phyloP scores from a whole-genome alignment of 345 rosid genomes.

The Pelargonium nanum region DNA sequence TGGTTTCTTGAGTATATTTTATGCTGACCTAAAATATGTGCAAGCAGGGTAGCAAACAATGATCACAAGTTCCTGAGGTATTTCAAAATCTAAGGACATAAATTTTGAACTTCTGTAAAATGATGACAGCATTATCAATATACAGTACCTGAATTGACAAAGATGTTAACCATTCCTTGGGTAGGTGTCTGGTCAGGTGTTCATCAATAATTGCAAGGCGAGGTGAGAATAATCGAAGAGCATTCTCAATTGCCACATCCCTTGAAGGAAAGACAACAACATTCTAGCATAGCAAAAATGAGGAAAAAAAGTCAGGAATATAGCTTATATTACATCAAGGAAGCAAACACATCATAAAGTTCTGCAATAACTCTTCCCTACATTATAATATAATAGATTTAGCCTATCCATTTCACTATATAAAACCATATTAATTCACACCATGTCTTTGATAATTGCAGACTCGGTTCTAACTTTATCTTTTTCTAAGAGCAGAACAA shows the following conservation, averaged over 20 bases:
- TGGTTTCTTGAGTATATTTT: neutral
- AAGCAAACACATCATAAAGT: neutral
- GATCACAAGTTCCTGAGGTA: neutral
- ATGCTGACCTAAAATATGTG: neutral
- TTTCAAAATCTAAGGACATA: neutral
- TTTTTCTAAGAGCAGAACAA: neutral
- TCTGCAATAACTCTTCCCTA: neutral
- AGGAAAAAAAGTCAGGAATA: conserved; percentile 16
- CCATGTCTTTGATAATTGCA: neutral
- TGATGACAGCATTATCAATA: neutral
- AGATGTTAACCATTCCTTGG: conserved; percentile 80
- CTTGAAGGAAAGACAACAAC: conserved; percentile 85
- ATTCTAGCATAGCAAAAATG: conserved; percentile 42
- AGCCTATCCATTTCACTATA: neutral
- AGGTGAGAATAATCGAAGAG: conserved; percentile 78
- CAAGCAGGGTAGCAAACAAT: neutral
- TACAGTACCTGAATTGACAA: conserved; percentile 62
- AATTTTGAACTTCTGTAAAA: too few species aligned
- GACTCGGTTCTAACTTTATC: neutral
- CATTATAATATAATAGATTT: neutral
- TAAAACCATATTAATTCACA: neutral
- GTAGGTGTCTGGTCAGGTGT: conserved; percentile 67
- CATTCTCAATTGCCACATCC: conserved; percentile 76
- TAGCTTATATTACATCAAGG: neutral
- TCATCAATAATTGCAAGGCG: conserved; percentile 86